Evolutionary conservation across 2,329 filamentous ascomycete genomes (phyloP).

Genomic region (Apiospora sp.): DNA sequence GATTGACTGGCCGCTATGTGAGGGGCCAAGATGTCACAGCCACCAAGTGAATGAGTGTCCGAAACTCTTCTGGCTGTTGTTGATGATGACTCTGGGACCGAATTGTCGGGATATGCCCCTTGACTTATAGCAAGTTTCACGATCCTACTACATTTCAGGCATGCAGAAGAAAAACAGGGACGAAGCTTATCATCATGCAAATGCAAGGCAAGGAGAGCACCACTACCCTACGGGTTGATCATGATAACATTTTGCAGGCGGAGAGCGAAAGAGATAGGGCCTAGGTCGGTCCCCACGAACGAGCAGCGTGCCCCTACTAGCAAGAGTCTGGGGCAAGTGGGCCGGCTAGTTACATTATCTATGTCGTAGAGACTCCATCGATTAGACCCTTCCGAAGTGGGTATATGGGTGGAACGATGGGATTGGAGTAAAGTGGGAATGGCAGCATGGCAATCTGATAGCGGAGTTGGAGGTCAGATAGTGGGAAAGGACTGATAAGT

Average conservation of each 20-base stretch:
- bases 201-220: not conserved
- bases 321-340: conserved; percentile 16
- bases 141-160: no score
- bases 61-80: not conserved
- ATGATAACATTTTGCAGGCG: not conserved
- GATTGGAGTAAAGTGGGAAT: not conserved
- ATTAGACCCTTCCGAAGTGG: not conserved
- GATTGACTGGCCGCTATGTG: not conserved
- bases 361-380: not conserved
- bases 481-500: no score
- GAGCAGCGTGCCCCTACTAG: not conserved
- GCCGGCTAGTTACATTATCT: not conserved
- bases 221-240: not conserved
- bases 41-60: not conserved
- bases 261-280: not conserved
- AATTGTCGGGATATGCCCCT: conserved; percentile 3
- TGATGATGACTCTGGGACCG: not conserved
- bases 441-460: not conserved
- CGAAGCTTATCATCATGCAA: not conserved
- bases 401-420: not conserved
- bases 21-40: not conserved
- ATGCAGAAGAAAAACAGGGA: not conserved
- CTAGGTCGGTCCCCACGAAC: not conserved
- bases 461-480: no score
- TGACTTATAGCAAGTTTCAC: conserved; percentile 14